These are phyloP conservation scores for Candida pseudoglaebosa DNA, from an alignment of 805 yeast genomes.

Conservation along the genomic window DNA sequence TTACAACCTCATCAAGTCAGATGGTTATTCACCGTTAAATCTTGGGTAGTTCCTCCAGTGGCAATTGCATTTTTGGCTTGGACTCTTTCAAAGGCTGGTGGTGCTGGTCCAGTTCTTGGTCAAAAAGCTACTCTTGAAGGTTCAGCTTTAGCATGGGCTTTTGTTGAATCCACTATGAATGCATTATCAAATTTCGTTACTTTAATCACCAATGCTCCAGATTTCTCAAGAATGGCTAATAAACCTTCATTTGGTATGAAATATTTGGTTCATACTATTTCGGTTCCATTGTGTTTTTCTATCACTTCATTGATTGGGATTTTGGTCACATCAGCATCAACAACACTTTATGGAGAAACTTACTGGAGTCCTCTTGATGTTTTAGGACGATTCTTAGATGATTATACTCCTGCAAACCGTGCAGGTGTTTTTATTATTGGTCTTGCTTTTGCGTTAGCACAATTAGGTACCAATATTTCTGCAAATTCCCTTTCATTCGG, in stretches of 20 bases:
- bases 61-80: conserved; percentile 81
- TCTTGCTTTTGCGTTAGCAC: conserved; percentile 38
- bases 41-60: conserved; percentile 74
- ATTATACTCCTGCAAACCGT: conserved; percentile 35
- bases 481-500: conserved; percentile 42
- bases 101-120: conserved; percentile 69
- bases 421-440: conserved; percentile 42
- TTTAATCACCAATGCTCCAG: conserved; percentile 84
- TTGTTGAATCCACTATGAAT: conserved; percentile 73
- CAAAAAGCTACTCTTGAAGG: conserved; percentile 50
- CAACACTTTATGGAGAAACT: conserved; percentile 59
- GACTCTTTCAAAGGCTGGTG: conserved; percentile 77
- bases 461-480: conserved; percentile 39
- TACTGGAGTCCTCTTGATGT: conserved; percentile 86
- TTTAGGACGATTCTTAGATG: conserved; percentile 53
- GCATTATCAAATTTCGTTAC: conserved; percentile 84
- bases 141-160: conserved; percentile 75
- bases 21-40: conserved; percentile 80
- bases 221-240: conserved; percentile 78
- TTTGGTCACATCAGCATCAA: conserved; percentile 76
- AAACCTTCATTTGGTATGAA: conserved; percentile 36
- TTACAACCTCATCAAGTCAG: conserved; percentile 79
- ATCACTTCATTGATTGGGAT: conserved; percentile 83
- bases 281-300: conserved; percentile 76
- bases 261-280: conserved; percentile 44